These are phyloP conservation scores for Rhododendron griersonianum DNA, from an alignment of 148 eudicot species.

Conservation along the genomic window DNA sequence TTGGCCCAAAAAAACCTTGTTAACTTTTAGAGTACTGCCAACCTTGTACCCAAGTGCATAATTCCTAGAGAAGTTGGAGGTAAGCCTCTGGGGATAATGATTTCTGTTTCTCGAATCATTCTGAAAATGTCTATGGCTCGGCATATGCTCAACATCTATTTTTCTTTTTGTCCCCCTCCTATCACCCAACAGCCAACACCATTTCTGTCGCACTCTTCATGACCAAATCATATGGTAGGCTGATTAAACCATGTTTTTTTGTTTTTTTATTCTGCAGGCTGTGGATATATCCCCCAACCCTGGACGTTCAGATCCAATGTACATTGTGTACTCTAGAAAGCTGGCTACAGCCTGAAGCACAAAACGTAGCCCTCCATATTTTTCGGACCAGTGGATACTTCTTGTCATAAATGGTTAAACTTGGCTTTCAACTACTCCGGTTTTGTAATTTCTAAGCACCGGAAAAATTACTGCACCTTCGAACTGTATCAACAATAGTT, in stretches of 20 bases:
- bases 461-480: not conserved
- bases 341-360: slow-evolving; percentile 41
- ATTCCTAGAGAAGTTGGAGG: no score
- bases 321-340: slow-evolving; percentile 77
- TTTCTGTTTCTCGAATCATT: not conserved
- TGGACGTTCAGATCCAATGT: slow-evolving; percentile 96
- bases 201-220: not conserved
- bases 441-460: not conserved
- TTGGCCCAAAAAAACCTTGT: not conserved
- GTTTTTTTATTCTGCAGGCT: slow-evolving; percentile 41
- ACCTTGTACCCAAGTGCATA: no score
- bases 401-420: not conserved
- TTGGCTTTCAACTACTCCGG: not conserved
- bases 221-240: not conserved
- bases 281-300: slow-evolving; percentile 94
- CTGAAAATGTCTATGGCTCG: not conserved
- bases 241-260: not conserved
- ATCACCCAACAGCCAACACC: not conserved
- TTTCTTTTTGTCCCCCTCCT: not conserved
- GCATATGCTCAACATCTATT: not conserved
- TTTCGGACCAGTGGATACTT: not conserved
- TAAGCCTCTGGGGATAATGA: no score
- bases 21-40: not conserved
- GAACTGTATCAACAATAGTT: not conserved
- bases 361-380: not conserved